Evolutionary conservation across 1,139 yeast genomes (phyloP).

Genomic region (Pichia sp.): DNA sequence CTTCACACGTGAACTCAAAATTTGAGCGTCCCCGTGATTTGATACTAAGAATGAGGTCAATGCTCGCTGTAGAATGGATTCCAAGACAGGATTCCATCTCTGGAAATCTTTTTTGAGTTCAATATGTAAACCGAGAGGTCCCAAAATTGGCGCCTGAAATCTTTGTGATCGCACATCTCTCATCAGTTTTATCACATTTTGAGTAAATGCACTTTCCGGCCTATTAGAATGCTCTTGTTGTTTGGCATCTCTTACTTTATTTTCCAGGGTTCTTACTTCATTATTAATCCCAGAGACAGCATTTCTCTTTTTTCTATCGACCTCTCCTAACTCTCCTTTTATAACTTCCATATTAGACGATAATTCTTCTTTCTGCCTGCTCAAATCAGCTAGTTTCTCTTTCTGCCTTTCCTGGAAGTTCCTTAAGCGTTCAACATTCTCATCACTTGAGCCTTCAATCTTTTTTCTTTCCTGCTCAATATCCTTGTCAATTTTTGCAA

Average conservation of each 20-base stretch:
- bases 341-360: slow-evolving; percentile 12
- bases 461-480: slow-evolving; percentile 30
- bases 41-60: slow-evolving; percentile 67
- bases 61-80: slow-evolving; percentile 44
- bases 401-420: slow-evolving; percentile 18
- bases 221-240: slow-evolving; percentile 14
- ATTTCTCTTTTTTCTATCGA: background rate
- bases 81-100: slow-evolving; percentile 64
- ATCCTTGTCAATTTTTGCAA: slow-evolving; percentile 24
- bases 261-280: slow-evolving; percentile 39
- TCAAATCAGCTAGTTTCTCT: slow-evolving; percentile 18
- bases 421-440: slow-evolving; percentile 20
- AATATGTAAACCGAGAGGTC: slow-evolving; percentile 73
- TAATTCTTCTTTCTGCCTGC: slow-evolving; percentile 11
- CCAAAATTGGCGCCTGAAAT: slow-evolving; percentile 36
- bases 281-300: slow-evolving; percentile 41
- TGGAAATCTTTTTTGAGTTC: slow-evolving; percentile 51
- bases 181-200: slow-evolving; percentile 27
- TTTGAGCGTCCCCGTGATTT: slow-evolving; percentile 55
- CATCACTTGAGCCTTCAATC: slow-evolving; percentile 23
- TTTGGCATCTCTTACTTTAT: slow-evolving; percentile 18
- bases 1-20: slow-evolving; percentile 44
- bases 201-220: slow-evolving; percentile 22
- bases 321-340: slow-evolving; percentile 27
- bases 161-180: slow-evolving; percentile 37